Conservation (phyloP, 441 rosid species). For the Jatropha podagrica region DNA sequence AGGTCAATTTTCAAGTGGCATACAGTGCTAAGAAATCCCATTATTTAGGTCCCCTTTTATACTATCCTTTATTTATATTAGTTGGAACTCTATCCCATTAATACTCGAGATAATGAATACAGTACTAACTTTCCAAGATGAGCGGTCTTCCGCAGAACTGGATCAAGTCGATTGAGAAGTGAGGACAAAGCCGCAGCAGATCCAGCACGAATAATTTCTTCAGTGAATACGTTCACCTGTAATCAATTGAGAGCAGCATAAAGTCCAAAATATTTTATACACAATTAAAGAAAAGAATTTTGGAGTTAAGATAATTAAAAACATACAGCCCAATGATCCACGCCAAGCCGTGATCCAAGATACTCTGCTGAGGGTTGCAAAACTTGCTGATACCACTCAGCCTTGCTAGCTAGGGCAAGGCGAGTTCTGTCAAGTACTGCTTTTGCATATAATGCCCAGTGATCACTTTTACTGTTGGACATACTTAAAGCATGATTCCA, state of each 20-base stretch:
- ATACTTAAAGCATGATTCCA: constrained; percentile 73
- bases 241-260: constrained; percentile 19
- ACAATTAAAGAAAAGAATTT: constrained; percentile 14
- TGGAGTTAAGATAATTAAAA: constrained; percentile 17
- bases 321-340: constrained; percentile 90
- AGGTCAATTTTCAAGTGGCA: constrained; percentile 22
- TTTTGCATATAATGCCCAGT: constrained; percentile 95
- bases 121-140: constrained; percentile 85
- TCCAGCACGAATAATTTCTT: constrained; percentile 97
- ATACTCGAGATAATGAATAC: constrained; percentile 15
- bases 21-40: constrained; percentile 19
- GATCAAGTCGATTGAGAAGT: constrained; percentile 91
- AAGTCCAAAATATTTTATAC: constrained; percentile 14
- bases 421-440: constrained; percentile 97
- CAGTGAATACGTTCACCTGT: constrained; percentile 88
- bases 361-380: constrained; percentile 97
- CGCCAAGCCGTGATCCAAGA: constrained; percentile 90
- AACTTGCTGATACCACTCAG: constrained; percentile 80
- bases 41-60: constrained; percentile 3
- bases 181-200: constrained; percentile 91
- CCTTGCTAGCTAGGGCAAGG: constrained; percentile 82
- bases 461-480: constrained; percentile 55
- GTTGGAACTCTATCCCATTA: constrained; percentile 2
- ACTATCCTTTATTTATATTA: constrained; percentile 2
- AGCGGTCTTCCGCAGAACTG: constrained; percentile 93